Percentiles rank a stretch among this genome's conserved stretches.
Conservation (phyloP, 176 grass and related monocot genomes). For the Leersia perrieri region DNA sequence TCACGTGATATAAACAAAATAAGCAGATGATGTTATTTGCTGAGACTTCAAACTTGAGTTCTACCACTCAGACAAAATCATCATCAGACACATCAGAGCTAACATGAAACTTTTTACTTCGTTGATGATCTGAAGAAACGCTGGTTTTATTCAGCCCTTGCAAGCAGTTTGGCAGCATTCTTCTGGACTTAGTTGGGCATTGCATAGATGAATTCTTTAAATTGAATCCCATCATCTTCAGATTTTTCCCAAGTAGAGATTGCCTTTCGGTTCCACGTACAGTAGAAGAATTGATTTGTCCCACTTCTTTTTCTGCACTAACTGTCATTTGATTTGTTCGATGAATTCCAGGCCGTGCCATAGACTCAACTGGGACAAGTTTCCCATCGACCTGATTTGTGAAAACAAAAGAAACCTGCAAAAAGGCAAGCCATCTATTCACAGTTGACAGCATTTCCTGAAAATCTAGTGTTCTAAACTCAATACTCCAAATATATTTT, state of each 20-base stretch:
- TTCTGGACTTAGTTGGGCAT: constrained; percentile 39
- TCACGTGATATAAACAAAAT: constrained; percentile 26
- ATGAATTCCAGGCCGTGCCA: constrained; percentile 39
- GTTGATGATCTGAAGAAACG: constrained; percentile 44
- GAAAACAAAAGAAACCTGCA: constrained; percentile 96
- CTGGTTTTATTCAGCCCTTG: constrained; percentile 49
- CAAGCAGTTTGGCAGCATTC: constrained; percentile 35
- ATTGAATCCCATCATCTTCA: constrained; percentile 53
- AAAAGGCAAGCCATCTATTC: constrained; percentile 31
- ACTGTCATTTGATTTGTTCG: constrained; percentile 26
- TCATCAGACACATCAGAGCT: constrained; percentile 75
- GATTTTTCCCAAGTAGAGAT: constrained; percentile 42
- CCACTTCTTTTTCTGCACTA: constrained; percentile 18
- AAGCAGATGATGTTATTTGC: constrained; percentile 19
- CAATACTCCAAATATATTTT: background rate
- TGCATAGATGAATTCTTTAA: constrained; percentile 47
- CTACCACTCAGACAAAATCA: constrained; percentile 66
- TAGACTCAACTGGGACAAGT: constrained; percentile 86
- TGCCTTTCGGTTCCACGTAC: constrained; percentile 39
- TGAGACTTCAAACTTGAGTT: constrained; percentile 13
- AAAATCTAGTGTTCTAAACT: constrained; percentile 15
- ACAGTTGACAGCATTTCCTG: background rate
- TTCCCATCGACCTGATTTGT: constrained; percentile 98
- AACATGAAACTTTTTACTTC: constrained; percentile 58
- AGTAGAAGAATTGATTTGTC: constrained; percentile 20